These are phyloP conservation scores for Phyllostachys edulis DNA, from an alignment of 176 grass and related monocot species.

Conservation along the genomic window DNA sequence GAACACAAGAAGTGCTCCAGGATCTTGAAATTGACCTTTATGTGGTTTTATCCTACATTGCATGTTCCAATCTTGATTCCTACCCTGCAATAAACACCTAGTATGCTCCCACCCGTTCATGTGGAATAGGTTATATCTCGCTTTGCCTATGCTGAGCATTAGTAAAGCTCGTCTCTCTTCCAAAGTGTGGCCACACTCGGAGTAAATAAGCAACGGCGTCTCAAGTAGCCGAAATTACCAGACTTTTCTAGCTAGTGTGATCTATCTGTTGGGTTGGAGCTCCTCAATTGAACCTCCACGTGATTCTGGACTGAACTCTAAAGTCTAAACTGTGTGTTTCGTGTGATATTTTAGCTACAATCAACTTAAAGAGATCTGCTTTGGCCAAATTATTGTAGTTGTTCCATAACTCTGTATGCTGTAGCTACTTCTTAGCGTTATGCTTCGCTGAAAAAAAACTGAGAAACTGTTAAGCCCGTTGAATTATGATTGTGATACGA, in stretches of 20 bases:
- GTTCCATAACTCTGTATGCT: not conserved
- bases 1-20: too few relatives aligned
- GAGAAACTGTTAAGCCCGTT: not conserved
- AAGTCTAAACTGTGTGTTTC: not conserved
- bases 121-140: too few relatives aligned
- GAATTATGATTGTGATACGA: not conserved
- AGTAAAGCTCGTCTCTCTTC: too few relatives aligned
- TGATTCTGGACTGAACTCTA: not conserved
- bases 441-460: not conserved
- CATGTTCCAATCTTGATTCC: conserved; percentile 3
- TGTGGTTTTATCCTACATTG: not conserved
- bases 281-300: not conserved
- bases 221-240: not conserved
- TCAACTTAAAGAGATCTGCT: not conserved
- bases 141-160: too few relatives aligned
- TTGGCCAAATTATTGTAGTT: not conserved
- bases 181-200: too few relatives aligned
- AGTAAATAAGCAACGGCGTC: not conserved
- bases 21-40: too few relatives aligned
- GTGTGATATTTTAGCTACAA: not conserved
- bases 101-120: too few relatives aligned
- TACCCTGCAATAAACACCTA: not conserved
- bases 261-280: not conserved
- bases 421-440: not conserved
- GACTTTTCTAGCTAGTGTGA: not conserved